Conservation (phyloP, 1,284 basidiomycete species). For the Rhodotorula sp. region DNA sequence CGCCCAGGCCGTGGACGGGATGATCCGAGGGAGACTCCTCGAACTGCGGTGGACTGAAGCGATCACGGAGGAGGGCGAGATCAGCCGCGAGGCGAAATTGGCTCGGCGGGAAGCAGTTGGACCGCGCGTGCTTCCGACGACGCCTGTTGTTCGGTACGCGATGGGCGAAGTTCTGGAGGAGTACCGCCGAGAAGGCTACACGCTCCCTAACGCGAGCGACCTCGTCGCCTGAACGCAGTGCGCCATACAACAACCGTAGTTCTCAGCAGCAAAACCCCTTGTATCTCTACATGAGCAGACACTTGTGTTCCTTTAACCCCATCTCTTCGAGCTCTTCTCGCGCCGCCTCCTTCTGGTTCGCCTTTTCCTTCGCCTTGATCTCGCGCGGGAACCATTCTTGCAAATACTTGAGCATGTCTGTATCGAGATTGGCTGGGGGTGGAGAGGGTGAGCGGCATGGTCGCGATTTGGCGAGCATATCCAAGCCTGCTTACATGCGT, state of each 20-base stretch:
- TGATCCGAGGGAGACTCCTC: conserved; percentile 70
- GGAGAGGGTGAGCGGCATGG: not conserved
- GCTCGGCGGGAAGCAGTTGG: conserved; percentile 48
- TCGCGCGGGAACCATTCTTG: conserved; percentile 90
- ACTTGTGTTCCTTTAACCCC: conserved; percentile 43
- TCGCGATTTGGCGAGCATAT: rapidly evolving
- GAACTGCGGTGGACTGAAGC: conserved; percentile 73
- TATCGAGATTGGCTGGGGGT: conserved; percentile 70
- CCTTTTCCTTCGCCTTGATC: conserved; percentile 69
- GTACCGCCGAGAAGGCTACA: conserved; percentile 21
- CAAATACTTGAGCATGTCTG: conserved; percentile 79
- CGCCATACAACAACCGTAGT: not conserved
- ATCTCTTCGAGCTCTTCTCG: conserved; percentile 69
- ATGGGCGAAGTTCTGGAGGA: conserved; percentile 75
- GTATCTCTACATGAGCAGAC: conserved; percentile 12
- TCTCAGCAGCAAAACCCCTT: not conserved
- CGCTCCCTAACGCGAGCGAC: not conserved
- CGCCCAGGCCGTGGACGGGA: conserved; percentile 71
- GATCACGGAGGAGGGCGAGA: conserved; percentile 57
- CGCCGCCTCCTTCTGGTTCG: conserved; percentile 74
- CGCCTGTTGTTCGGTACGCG: conserved; percentile 73
- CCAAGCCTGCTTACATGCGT: conserved; percentile 60
- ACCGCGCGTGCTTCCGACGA: conserved; percentile 67
- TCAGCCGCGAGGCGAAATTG: not conserved
- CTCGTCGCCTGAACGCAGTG: not conserved